These are phyloP conservation scores for Eimeria sp. DNA, from an alignment of 169 alveolate genomes.

Conservation along the genomic window DNA sequence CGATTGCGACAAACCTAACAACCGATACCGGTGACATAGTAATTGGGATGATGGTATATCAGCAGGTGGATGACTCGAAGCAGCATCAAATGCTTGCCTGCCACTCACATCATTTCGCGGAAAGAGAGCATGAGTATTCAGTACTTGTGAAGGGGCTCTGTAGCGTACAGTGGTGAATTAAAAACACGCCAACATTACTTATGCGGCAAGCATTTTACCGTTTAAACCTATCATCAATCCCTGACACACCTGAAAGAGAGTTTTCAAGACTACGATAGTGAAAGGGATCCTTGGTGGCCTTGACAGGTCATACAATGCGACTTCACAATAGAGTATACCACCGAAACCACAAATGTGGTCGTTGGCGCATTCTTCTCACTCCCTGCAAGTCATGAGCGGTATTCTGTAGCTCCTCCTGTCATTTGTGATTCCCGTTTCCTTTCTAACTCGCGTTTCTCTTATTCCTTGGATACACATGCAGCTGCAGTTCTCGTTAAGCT, in stretches of 20 bases:
- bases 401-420: background rate
- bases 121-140: background rate
- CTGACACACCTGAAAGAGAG: background rate
- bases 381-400: background rate
- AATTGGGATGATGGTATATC: background rate
- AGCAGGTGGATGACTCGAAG: background rate
- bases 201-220: background rate
- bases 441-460: background rate
- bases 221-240: background rate
- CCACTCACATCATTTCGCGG: background rate
- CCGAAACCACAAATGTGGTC: too few species aligned
- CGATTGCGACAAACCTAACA: background rate
- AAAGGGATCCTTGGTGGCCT: background rate
- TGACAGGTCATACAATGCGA: background rate
- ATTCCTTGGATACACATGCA: background rate
- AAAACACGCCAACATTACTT: background rate
- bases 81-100: background rate
- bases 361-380: background rate
- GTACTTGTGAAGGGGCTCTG: background rate
- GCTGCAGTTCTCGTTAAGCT: background rate
- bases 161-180: background rate
- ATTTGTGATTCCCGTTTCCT: background rate
- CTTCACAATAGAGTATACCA: background rate
- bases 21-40: background rate
- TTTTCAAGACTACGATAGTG: background rate